These are phyloP conservation scores for Solanum commersonii DNA, from an alignment of 257 asterid genomes.

Conservation along the genomic window DNA sequence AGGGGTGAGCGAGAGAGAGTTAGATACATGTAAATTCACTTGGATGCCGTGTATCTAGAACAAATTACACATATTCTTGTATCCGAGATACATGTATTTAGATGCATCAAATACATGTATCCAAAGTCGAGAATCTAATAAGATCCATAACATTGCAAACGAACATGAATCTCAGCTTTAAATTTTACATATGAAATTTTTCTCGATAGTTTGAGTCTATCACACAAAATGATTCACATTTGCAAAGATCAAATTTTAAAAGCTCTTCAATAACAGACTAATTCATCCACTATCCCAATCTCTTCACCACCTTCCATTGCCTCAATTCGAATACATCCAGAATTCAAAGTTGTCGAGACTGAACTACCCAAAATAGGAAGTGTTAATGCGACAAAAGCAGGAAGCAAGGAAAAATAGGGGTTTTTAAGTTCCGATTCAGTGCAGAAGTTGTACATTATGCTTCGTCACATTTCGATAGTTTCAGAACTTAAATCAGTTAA, in stretches of 20 bases:
- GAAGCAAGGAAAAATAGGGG: too few relatives aligned
- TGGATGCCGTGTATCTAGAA: accelerated
- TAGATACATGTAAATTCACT: too few relatives aligned
- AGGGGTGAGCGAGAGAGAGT: too few relatives aligned
- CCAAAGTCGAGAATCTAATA: neutral
- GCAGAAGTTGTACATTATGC: neutral
- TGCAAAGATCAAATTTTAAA: neutral
- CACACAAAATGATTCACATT: neutral
- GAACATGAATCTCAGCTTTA: neutral
- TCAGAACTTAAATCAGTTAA: too few relatives aligned
- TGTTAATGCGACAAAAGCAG: neutral
- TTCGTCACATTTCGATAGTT: too few relatives aligned
- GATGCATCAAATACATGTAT: neutral
- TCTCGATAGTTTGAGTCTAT: neutral
- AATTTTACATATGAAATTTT: too few relatives aligned
- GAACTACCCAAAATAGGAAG: neutral
- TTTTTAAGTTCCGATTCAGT: too few relatives aligned
- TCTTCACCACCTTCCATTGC: neutral
- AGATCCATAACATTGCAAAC: accelerated
- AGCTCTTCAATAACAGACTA: neutral
- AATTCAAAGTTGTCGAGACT: neutral
- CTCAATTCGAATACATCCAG: neutral
- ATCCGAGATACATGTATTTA: neutral
- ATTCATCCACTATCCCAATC: neutral
- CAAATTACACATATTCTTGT: too few relatives aligned